These are phyloP conservation scores for Penicillium thymicola DNA, from an alignment of 2,329 filamentous ascomycete species.

Conservation along the genomic window DNA sequence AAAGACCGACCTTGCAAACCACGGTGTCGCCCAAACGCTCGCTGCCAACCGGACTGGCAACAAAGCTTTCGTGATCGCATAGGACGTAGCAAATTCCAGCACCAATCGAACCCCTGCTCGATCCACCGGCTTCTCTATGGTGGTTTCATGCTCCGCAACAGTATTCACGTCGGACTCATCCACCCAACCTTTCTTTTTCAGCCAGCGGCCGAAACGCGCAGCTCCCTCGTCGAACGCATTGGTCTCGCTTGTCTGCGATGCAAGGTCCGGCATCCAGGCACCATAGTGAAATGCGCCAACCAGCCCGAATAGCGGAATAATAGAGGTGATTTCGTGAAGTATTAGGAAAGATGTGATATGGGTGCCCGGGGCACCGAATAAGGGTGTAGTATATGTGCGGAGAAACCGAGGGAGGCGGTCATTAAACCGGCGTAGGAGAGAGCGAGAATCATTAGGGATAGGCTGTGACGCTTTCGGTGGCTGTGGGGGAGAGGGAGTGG, in stretches of 20 bases:
- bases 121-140: slow-evolving; percentile 26
- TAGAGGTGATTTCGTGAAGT: slow-evolving; percentile 86
- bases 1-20: slow-evolving; percentile 73
- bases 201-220: slow-evolving; percentile 72
- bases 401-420: slow-evolving; percentile 62
- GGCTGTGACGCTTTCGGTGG: slow-evolving; percentile 15
- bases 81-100: slow-evolving; percentile 77
- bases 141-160: slow-evolving; percentile 33
- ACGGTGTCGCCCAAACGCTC: slow-evolving; percentile 87
- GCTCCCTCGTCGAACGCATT: slow-evolving; percentile 57
- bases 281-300: slow-evolving; percentile 77
- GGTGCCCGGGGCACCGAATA: slow-evolving; percentile 73
- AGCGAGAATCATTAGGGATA: slow-evolving; percentile 25
- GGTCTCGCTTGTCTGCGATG: slow-evolving; percentile 20
- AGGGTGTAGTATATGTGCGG: slow-evolving; percentile 64
- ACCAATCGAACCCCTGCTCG: slow-evolving; percentile 53
- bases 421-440: slow-evolving; percentile 37
- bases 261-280: slow-evolving; percentile 63
- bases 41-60: slow-evolving; percentile 71
- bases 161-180: slow-evolving; percentile 46
- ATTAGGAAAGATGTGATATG: slow-evolving; percentile 84
- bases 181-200: slow-evolving; percentile 78
- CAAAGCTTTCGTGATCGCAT: slow-evolving; percentile 82
- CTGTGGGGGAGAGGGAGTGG: slow-evolving; percentile 20
- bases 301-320: slow-evolving; percentile 73